Percentiles rank a stretch among this genome's conserved stretches.
Evolutionary conservation across 495 filamentous ascomycete genomes (phyloP).

Genomic region (Parmelia sp.): DNA sequence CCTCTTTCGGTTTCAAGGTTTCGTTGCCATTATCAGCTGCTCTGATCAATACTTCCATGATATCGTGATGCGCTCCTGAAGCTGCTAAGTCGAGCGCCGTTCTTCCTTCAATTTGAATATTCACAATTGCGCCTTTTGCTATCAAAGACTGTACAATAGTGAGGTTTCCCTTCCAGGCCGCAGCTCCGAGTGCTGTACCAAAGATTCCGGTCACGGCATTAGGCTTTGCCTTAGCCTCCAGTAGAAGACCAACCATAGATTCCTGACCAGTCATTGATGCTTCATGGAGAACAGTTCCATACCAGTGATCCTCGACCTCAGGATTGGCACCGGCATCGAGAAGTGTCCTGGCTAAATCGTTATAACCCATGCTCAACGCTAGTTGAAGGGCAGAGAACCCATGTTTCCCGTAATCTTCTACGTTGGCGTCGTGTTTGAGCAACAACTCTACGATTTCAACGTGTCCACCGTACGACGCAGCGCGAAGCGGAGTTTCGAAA

Average conservation of each 20-base stretch:
- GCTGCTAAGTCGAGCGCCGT: constrained; percentile 8
- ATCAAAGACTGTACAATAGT: constrained; percentile 2
- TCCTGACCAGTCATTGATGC: constrained; percentile 13
- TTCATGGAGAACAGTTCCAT: constrained; percentile 8
- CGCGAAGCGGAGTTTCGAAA: no score
- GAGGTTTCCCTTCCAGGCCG: constrained; percentile 11
- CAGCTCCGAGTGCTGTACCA: constrained; percentile 13
- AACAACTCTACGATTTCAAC: constrained; percentile 3
- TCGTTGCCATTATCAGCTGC: background rate
- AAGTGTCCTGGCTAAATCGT: background rate
- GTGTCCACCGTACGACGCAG: no score
- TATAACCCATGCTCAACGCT: constrained; percentile 2
- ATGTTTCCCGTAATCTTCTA: background rate
- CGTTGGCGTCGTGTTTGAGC: constrained; percentile 11
- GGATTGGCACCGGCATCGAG: background rate
- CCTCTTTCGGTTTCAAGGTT: background rate
- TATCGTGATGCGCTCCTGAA: background rate
- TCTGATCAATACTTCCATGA: background rate
- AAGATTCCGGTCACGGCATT: constrained; percentile 5
- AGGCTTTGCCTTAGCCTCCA: constrained; percentile 5
- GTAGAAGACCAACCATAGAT: constrained; percentile 6
- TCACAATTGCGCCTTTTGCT: constrained; percentile 5
- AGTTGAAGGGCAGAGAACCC: constrained; percentile 6
- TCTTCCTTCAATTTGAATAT: constrained; percentile 8
- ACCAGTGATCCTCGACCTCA: constrained; percentile 1